These are phyloP conservation scores for Diaporthe sp. DNA, from an alignment of 2,329 filamentous ascomycete species.

Conservation along the genomic window DNA sequence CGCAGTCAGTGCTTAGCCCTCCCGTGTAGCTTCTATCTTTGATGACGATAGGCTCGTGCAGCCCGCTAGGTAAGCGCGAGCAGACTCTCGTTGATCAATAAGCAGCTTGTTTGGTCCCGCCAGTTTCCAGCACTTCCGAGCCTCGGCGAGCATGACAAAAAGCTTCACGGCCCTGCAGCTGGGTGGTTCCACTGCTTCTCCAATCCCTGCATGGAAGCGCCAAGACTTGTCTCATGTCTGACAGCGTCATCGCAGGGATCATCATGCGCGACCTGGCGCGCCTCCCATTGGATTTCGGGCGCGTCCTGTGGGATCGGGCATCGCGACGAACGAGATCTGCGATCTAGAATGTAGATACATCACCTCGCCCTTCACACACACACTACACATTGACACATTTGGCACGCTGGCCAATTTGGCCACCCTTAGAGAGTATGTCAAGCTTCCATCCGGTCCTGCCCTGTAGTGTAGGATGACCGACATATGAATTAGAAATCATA, in stretches of 20 bases:
- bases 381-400: not conserved
- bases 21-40: not conserved
- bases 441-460: not conserved
- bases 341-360: not conserved
- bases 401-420: not conserved
- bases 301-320: not conserved
- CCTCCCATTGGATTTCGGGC: not conserved
- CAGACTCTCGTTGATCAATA: constrained; percentile 28
- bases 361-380: not conserved
- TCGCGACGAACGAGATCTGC: constrained; percentile 22
- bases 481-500: not conserved
- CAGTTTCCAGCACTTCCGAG: constrained; percentile 8
- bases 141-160: constrained; percentile 19
- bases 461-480: constrained; percentile 3
- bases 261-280: constrained; percentile 30
- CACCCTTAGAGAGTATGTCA: not conserved
- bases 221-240: constrained; percentile 9
- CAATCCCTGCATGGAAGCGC: constrained; percentile 27
- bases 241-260: constrained; percentile 35
- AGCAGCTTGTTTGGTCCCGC: constrained; percentile 1
- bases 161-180: not conserved
- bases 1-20: constrained; percentile 2
- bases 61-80: constrained; percentile 26
- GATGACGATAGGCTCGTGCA: constrained; percentile 20
- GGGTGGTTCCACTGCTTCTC: constrained; percentile 8